Evolutionary conservation across 257 asterid species (phyloP).

Genomic region (Linaria vulgaris): DNA sequence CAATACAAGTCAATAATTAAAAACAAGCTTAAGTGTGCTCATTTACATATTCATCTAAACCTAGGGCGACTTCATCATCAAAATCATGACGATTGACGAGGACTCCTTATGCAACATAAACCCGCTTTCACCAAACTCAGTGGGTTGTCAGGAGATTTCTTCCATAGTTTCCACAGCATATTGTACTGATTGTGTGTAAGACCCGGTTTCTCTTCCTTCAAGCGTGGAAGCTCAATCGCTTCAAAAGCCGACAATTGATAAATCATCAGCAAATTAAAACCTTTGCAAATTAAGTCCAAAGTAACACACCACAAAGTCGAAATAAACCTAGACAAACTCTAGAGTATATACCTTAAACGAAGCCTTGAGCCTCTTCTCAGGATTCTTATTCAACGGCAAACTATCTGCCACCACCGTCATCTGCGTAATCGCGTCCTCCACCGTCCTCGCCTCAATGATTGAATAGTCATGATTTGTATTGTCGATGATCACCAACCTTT

Average conservation of each 20-base stretch:
- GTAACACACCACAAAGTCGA: too few species aligned
- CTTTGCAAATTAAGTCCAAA: slow-evolving; percentile 1
- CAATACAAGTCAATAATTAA: too few species aligned
- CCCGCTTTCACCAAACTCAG: slow-evolving; percentile 78
- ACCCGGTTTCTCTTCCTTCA: slow-evolving; percentile 60
- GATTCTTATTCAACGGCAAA: slow-evolving; percentile 83
- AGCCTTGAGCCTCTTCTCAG: slow-evolving; percentile 93
- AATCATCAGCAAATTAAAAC: slow-evolving; percentile 5
- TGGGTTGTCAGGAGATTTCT: slow-evolving; percentile 91
- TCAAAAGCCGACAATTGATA: slow-evolving; percentile 60
- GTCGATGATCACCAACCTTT: slow-evolving; percentile 57
- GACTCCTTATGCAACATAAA: too few species aligned
- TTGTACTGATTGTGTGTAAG: slow-evolving; percentile 56
- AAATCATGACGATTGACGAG: too few species aligned
- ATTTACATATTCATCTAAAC: too few species aligned
- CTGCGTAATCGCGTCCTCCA: slow-evolving; percentile 82
- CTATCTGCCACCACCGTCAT: slow-evolving; percentile 55
- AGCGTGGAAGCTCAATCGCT: slow-evolving; percentile 57
- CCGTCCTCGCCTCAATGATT: slow-evolving; percentile 68
- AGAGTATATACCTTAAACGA: slow-evolving; percentile 96
- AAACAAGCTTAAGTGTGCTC: too few species aligned
- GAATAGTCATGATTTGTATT: slow-evolving; percentile 83
- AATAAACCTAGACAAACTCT: too few species aligned
- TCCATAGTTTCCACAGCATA: slow-evolving; percentile 96
- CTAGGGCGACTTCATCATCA: too few species aligned